phyloP scores from a whole-genome alignment of 2,329 filamentous ascomycete species.

The Aspergillus niger region DNA sequence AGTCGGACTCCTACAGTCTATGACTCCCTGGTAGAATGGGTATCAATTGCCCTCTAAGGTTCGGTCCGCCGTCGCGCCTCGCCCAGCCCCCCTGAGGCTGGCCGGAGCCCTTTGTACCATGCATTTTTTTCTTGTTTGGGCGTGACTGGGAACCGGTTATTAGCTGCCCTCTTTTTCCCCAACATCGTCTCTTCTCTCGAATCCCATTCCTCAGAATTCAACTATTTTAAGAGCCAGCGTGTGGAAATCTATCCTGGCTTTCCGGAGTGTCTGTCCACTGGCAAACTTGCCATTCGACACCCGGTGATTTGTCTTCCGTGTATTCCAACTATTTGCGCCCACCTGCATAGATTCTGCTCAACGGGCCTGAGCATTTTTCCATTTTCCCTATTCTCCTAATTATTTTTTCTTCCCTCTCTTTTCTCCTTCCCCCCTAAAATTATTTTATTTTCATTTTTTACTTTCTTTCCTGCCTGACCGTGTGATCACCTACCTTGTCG shows the following conservation, averaged over 20 bases:
- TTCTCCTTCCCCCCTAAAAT: constrained; percentile 16
- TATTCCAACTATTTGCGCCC: constrained; percentile 36
- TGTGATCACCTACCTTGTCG: constrained; percentile 21
- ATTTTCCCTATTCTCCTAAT: constrained; percentile 19
- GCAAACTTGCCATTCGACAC: constrained; percentile 20
- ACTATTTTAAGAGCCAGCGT: constrained; percentile 19
- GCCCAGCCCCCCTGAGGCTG: constrained; percentile 24
- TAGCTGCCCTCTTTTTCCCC: constrained; percentile 21
- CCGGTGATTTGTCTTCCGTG: constrained; percentile 33
- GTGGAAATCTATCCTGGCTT: constrained; percentile 28
- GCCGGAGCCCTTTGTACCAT: constrained; percentile 19
- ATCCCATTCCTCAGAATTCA: constrained; percentile 21
- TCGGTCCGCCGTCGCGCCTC: constrained; percentile 27
- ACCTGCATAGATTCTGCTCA: constrained; percentile 21
- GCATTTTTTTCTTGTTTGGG: constrained; percentile 18
- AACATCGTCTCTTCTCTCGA: constrained; percentile 15
- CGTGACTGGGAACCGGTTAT: constrained; percentile 23
- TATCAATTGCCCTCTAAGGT: constrained; percentile 27
- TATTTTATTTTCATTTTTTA: too few species aligned
- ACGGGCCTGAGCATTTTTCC: constrained; percentile 8
- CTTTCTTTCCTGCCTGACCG: constrained; percentile 15
- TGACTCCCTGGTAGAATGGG: constrained; percentile 17
- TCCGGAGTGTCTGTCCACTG: constrained; percentile 33
- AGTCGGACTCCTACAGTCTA: constrained; percentile 12
- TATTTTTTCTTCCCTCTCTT: constrained; percentile 20